Evolutionary conservation across 2,329 filamentous ascomycete genomes (phyloP), one percentile per base, ranked within the genome.

Genomic region (Pseudogymnoascus verrucosus): DNA sequence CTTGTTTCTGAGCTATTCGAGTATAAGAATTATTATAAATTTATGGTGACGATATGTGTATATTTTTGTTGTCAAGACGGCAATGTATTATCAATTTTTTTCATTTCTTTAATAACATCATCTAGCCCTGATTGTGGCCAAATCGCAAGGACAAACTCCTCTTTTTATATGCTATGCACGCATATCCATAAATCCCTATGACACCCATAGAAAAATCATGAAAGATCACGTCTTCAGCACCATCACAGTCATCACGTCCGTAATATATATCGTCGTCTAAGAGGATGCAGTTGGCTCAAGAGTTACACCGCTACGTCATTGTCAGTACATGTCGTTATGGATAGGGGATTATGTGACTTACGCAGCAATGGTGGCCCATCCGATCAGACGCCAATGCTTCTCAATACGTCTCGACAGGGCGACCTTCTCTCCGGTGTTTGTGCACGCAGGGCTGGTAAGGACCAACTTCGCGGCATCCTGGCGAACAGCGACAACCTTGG

Each of bases 301-400:
- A 37, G 71, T 74, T 19, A 72, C 69, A 67, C 72, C 72, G 71
- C 71, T 14, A 71, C 67, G 65, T 72, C 73, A 31, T 61, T 19
- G 39, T 64, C 51, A 44, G 60, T 34, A 44, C 31, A 63, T 12
- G 5, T 19, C 5, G 19, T 12, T 36, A 39, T 44, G 6, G n/a
- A 12, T 36, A 34, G 14, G 39, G 31, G 26, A 7, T 14, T 23
- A 16, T 10, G 6, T 14, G 47, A 80, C 82, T 80, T 79, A 84
- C 82, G 82, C 82, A 71, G 88, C 86, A 75, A 91, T 91, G 69
- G 89, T 92, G 65, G 89, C 89, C 91, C 91, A 96, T 71, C 91
- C 91, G 72, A 96, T 96, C 74, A 96, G 83, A 79, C 92, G 90
- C 93, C 93, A 98, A 79, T 97, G 93, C 86, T 98, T 98, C 79